Evolutionary conservation across 2,329 filamentous ascomycete species (phyloP).

Genomic region (Aspergillus puulaauensis): DNA sequence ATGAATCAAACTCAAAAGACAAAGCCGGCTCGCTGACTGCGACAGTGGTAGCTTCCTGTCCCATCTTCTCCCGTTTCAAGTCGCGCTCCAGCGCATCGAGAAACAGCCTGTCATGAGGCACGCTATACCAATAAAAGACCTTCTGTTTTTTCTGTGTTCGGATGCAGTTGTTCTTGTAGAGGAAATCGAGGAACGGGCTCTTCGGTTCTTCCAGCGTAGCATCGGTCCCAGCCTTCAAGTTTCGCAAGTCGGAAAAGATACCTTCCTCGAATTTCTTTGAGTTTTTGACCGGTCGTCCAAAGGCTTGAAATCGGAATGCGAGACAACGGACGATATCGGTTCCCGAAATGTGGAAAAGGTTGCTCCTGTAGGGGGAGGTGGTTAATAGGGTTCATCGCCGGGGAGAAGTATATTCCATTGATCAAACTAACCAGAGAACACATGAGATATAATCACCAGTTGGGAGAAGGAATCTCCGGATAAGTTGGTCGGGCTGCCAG

Average conservation of each 20-base stretch:
- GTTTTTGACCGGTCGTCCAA: slow-evolving; percentile 97
- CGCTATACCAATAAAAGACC: slow-evolving; percentile 99
- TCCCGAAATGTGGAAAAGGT: slow-evolving; percentile 98
- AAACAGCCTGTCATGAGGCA: slow-evolving; percentile 95
- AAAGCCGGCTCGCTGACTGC: slow-evolving; percentile 95
- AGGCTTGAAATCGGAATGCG: slow-evolving; percentile 97
- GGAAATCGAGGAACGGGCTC: slow-evolving; percentile 95
- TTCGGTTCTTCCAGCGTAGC: slow-evolving; percentile 98
- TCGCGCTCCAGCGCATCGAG: slow-evolving; percentile 96
- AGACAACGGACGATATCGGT: slow-evolving; percentile 98
- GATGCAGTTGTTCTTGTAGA: slow-evolving; percentile 99
- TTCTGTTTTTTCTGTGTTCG: slow-evolving; percentile 99
- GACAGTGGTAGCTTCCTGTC: slow-evolving; percentile 93
- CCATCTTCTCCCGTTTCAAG: slow-evolving; percentile 99
- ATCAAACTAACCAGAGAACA: slow-evolving; percentile 72
- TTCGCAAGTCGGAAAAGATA: slow-evolving; percentile 97
- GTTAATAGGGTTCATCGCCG: slow-evolving; percentile 9
- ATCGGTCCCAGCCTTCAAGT: slow-evolving; percentile 97
- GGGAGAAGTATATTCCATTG: neutral
- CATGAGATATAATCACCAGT: slow-evolving; percentile 99
- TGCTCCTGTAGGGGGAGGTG: slow-evolving; percentile 64
- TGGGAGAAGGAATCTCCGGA: slow-evolving; percentile 88
- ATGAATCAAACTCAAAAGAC: slow-evolving; percentile 99
- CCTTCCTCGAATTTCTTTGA: slow-evolving; percentile 99
- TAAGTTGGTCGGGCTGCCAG: slow-evolving; percentile 96